Evolutionary conservation across 2,329 filamentous ascomycete genomes (phyloP), one percentile per base, ranked within the genome.

Genomic region (Didymella pomorum): DNA sequence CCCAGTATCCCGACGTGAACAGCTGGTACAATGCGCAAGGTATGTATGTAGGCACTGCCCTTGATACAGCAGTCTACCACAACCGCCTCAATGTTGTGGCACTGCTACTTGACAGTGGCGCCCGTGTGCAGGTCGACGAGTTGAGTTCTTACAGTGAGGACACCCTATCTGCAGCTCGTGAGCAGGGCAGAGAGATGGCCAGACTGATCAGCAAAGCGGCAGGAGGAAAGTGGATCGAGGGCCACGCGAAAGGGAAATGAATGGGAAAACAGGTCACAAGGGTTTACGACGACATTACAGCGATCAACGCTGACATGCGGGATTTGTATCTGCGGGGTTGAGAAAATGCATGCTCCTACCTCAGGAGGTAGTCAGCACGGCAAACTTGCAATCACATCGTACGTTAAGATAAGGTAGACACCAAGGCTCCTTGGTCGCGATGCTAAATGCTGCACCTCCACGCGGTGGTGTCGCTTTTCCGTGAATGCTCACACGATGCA

Each of bases 321-420:
- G 29, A 23, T 8, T 39, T 39, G 20, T 16, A 41, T 23, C 12
- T 14, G 37, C 10, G 20, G 20, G 37, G 20, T 14, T 23, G 41
- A 47, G 18, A 35, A 16, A 1, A 35, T 21, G 20, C 2, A 35
- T 35, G 11, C n/a, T n/a, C n/a, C n/a, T n/a, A n/a, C 31, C 31
- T 9, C 4, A 35, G 31, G 5, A 31, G 9, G 9, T 1, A 20
- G 3, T 39, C 35, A 20, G 10, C 28, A 20, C 14, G 18, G 33
- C 10, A 29, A 4, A 25, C 26, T 10, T 29, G 21, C 1, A 51
- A 26, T 11, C n/a, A 11, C 6, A 29, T n/a, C 43, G 44, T 48
- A 52, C 49, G 55, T 58, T n/a, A 8, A 44, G 37, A 58, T 58
- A 44, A 58, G 49, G 49, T 58, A 48, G 44, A 37, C 9, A 49